Evolutionary conservation across 2,329 filamentous ascomycete species (phyloP).

Genomic region (Diplodia scrobiculata): DNA sequence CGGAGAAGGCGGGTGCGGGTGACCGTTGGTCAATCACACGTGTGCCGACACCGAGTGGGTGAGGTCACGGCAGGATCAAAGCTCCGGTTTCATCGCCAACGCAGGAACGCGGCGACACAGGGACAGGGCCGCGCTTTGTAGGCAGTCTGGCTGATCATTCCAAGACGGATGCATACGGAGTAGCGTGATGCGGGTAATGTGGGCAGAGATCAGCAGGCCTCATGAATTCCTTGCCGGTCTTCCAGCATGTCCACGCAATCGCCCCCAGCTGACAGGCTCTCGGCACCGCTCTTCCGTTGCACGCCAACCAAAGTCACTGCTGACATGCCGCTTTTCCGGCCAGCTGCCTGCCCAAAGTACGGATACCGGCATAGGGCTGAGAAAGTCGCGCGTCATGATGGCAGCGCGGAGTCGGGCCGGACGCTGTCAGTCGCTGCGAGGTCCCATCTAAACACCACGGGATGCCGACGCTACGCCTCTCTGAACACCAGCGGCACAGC

Average conservation of each 20-base stretch:
- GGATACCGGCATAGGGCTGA: slow-evolving; percentile 6
- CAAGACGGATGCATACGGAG: background rate
- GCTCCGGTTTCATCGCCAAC: too few relatives aligned
- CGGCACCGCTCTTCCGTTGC: slow-evolving; percentile 4
- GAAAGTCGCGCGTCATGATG: background rate
- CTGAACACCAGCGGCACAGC: background rate
- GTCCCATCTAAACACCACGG: slow-evolving; percentile 4
- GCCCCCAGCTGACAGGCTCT: background rate
- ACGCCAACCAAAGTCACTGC: background rate
- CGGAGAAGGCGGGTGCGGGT: background rate
- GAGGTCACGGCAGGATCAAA: background rate
- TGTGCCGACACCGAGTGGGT: background rate
- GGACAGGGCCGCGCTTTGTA: background rate
- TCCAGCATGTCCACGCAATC: slow-evolving; percentile 11
- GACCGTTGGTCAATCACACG: background rate
- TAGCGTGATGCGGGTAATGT: slow-evolving; percentile 1
- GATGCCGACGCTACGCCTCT: background rate
- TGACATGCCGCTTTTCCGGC: slow-evolving; percentile 9
- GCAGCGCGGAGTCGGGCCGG: slow-evolving; percentile 2
- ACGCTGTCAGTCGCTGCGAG: background rate
- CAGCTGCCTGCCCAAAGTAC: background rate
- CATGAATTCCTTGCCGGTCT: background rate
- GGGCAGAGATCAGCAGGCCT: background rate
- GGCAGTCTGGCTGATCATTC: background rate
- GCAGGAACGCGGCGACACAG: background rate